Percentiles rank a stretch among this genome's conserved stretches.
Evolutionary conservation across 2,329 filamentous ascomycete genomes (phyloP).

Genomic region (Claviceps citrina): DNA sequence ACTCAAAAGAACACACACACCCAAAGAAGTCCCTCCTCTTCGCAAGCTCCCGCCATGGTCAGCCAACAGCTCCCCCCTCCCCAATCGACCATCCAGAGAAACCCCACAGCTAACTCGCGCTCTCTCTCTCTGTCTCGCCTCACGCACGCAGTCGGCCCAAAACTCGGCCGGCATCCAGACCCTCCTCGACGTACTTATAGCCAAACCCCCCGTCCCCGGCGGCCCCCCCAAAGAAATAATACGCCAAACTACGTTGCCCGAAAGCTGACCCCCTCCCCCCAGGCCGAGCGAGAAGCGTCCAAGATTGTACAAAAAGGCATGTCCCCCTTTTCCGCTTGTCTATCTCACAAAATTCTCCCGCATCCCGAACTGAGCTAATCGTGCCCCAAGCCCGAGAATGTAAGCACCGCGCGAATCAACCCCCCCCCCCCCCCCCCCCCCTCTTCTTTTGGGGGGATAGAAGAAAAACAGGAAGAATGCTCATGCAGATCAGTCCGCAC

Average conservation of each 20-base stretch:
- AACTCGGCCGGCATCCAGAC: slow-evolving; percentile 98
- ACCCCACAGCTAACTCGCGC: neutral
- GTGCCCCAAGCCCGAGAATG: slow-evolving; percentile 78
- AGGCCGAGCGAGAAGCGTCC: slow-evolving; percentile 96
- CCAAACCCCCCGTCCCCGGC: too few species aligned
- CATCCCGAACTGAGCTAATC: too few species aligned
- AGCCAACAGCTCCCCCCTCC: neutral
- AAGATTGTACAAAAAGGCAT: slow-evolving; percentile 96
- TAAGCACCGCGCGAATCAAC: slow-evolving; percentile 30
- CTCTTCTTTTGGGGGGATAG: neutral
- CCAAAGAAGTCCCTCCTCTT: neutral
- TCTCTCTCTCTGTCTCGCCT: too few species aligned
- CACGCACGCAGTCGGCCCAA: slow-evolving; percentile 75
- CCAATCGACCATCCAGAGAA: too few species aligned
- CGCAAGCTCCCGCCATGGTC: slow-evolving; percentile 6
- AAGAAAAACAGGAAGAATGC: neutral
- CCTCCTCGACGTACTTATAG: slow-evolving; percentile 72
- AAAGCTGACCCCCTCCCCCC: neutral
- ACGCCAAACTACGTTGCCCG: too few species aligned
- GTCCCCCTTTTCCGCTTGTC: slow-evolving; percentile 10
- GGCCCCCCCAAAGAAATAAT: too few species aligned
- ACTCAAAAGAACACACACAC: too few species aligned
- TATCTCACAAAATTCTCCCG: too few species aligned
- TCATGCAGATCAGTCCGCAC: slow-evolving; percentile 48
- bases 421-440: neutral